These are phyloP conservation scores for Lipomyces yamanashiensis DNA, from an alignment of 805 yeast species.

Conservation along the genomic window DNA sequence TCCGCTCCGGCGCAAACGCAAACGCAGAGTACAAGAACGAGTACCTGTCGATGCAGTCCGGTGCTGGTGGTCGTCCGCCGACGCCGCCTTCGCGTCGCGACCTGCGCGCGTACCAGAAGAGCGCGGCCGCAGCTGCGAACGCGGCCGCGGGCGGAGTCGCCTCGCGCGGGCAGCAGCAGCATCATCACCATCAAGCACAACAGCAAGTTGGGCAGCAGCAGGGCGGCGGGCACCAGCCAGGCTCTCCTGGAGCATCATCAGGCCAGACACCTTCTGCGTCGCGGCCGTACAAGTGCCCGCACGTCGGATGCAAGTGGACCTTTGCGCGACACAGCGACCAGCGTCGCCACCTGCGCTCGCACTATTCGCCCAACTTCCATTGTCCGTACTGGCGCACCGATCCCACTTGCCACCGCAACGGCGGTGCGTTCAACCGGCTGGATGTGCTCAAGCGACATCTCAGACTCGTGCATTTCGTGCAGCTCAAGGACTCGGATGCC, in stretches of 20 bases:
- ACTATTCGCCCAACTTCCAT: slow-evolving; percentile 65
- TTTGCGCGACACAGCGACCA: slow-evolving; percentile 72
- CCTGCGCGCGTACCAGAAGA: slow-evolving; percentile 17
- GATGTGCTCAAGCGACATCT: slow-evolving; percentile 78
- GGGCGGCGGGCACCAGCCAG: slow-evolving; percentile 11
- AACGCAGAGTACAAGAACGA: slow-evolving; percentile 13
- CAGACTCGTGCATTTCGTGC: slow-evolving; percentile 68
- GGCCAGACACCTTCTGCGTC: slow-evolving; percentile 36
- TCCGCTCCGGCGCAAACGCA: slow-evolving; percentile 31
- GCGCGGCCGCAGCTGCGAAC: slow-evolving; percentile 13
- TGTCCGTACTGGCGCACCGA: slow-evolving; percentile 76
- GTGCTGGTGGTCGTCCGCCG: slow-evolving; percentile 7
- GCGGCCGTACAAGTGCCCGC: slow-evolving; percentile 47
- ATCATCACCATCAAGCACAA: slow-evolving; percentile 29
- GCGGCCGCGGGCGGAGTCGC: slow-evolving; percentile 11
- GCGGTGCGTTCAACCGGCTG: slow-evolving; percentile 73
- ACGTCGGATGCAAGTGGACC: slow-evolving; percentile 64
- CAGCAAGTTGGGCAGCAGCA: slow-evolving; percentile 30
- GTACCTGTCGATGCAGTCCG: neutral
- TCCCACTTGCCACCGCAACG: slow-evolving; percentile 74
- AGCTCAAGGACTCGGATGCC: slow-evolving; percentile 53
- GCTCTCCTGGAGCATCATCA: slow-evolving; percentile 28
- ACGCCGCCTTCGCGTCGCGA: slow-evolving; percentile 24
- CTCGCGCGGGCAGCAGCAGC: slow-evolving; percentile 15
- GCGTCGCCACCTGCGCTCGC: slow-evolving; percentile 69